Evolutionary conservation across 331 rosid species (phyloP).

Genomic region (Acacia concinna): DNA sequence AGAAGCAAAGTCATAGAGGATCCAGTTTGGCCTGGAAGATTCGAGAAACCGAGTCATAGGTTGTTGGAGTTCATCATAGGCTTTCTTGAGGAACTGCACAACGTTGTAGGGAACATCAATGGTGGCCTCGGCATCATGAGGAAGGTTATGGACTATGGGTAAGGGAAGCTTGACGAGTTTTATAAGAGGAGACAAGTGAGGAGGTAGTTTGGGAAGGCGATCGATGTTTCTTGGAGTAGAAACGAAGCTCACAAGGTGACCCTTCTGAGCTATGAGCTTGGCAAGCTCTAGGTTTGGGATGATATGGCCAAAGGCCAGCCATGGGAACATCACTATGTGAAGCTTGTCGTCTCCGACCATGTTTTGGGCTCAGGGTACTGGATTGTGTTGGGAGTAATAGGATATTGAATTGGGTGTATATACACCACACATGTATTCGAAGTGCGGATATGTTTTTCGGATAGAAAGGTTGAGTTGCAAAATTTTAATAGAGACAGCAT

Average conservation of each 20-base stretch:
- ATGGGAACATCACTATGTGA: constrained; percentile 40
- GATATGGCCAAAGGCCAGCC: constrained; percentile 56
- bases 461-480: too few relatives aligned
- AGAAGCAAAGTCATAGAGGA: not conserved
- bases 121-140: not conserved
- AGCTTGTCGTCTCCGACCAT: not conserved
- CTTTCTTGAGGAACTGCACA: not conserved
- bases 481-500: too few relatives aligned
- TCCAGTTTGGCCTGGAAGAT: not conserved
- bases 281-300: not conserved
- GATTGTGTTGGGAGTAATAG: not conserved
- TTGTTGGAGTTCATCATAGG: not conserved
- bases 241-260: constrained; percentile 30
- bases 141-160: constrained; percentile 8
- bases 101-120: not conserved
- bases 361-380: not conserved
- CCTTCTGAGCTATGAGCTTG: not conserved
- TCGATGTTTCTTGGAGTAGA: constrained; percentile 50
- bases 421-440: too few relatives aligned
- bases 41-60: not conserved
- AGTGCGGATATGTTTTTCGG: too few relatives aligned
- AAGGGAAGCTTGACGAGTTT: constrained; percentile 31
- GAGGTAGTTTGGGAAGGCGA: constrained; percentile 43
- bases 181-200: constrained; percentile 19
- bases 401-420: too few relatives aligned